Base-by-base conservation (phyloP, 441 rosid genomes). In the Arabidopsis hybrid region DNA sequence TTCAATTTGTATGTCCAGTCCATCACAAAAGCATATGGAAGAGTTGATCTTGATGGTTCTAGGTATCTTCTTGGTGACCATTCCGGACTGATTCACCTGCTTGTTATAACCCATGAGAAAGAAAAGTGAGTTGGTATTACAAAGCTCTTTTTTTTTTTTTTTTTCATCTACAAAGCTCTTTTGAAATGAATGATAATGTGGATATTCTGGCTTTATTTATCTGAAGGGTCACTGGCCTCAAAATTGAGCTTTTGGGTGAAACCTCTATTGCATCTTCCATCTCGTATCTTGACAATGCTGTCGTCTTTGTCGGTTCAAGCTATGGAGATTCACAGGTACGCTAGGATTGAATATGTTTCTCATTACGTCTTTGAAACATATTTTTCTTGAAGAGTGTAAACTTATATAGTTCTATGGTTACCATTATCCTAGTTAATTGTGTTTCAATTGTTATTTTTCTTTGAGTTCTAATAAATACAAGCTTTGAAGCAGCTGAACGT, bases 21-120 rank as follows among this genome's bases (percentile, higher is more conserved):
- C 61, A 92, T 90, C 79, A 95, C 97, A 11, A 92, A 83, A 86
- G 97, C 98, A 58, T 95, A 95, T 75, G 99, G 98, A 80, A 91
- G 98, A 84, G 97, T 95, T 43, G 99, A 95, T 85, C 91, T 92
- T 73, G 99, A 95, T 87, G 99, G 98, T 74, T 95, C 98, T 59
- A 89, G 99, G 81, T 95, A 95, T 84, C 88, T 95, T 69, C 92
- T 95, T 70, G 99, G 99, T 60, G 99, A 95, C 80, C 97, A 92
- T 82, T 89, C 97, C 13, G 98, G 98, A 68, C 85, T 91, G 69
- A 89, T 95, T 74, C 95, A 91, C 76, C 92, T 92, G 62, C 96
- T 95, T 80, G 99, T 91, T 53, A 92, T 95, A 79, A 87, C 95
- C 47, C 98, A 95, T 76, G 98, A 95, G 81, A 95, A 88, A 85